phyloP scores from a whole-genome alignment of 2,329 filamentous ascomycete species.

The Colletotrichum agaves region DNA sequence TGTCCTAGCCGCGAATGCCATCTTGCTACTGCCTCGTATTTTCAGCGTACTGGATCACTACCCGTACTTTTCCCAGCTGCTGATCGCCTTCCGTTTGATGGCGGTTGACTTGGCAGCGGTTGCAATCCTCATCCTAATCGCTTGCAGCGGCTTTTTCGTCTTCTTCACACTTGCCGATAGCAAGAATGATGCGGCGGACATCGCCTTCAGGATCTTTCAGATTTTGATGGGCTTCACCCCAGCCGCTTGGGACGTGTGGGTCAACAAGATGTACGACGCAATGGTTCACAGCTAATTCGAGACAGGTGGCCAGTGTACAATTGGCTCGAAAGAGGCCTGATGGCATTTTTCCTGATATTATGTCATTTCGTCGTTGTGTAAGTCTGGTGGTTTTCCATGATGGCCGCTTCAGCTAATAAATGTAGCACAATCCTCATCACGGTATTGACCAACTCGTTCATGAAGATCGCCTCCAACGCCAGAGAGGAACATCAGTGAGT shows the following conservation, averaged over 20 bases:
- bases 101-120: slow-evolving; percentile 88
- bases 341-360: slow-evolving; percentile 89
- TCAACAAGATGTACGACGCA: slow-evolving; percentile 34
- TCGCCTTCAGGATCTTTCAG: slow-evolving; percentile 94
- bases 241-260: slow-evolving; percentile 88
- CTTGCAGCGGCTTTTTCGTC: slow-evolving; percentile 94
- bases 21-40: slow-evolving; percentile 87
- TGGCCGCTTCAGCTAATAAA: slow-evolving; percentile 9
- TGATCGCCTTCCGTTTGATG: slow-evolving; percentile 96
- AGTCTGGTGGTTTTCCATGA: slow-evolving; percentile 41
- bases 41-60: slow-evolving; percentile 96
- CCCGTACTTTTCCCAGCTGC: slow-evolving; percentile 92
- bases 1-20: slow-evolving; percentile 90
- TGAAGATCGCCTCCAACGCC: slow-evolving; percentile 92
- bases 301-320: slow-evolving; percentile 79
- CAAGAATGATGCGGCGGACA: slow-evolving; percentile 74
- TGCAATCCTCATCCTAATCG: slow-evolving; percentile 84
- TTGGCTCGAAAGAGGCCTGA: slow-evolving; percentile 76
- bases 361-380: slow-evolving; percentile 93
- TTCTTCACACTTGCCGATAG: slow-evolving; percentile 87
- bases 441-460: slow-evolving; percentile 96
- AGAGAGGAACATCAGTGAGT: slow-evolving; percentile 84
- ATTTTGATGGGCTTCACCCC: slow-evolving; percentile 96
- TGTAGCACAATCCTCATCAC: slow-evolving; percentile 86
- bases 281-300: not conserved